A percentile compares a stretch with the other conserved stretches of the same genome.
Conservation (phyloP, 805 yeast species). For the Naumovozyma dairenensis region DNA sequence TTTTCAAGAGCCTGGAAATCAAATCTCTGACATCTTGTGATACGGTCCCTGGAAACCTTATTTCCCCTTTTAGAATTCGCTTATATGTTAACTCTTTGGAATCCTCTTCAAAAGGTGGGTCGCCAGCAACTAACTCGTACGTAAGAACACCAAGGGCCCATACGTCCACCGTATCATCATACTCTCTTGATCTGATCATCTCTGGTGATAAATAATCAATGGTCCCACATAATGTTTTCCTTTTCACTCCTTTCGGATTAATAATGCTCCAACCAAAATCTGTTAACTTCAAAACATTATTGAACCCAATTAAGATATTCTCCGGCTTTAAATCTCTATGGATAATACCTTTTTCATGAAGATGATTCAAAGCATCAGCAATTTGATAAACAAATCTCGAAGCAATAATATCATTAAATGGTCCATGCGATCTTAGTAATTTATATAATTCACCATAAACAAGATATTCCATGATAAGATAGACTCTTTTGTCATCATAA, state of each 20-base stretch:
- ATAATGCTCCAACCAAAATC: constrained; percentile 94
- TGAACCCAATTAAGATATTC: constrained; percentile 67
- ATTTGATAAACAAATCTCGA: constrained; percentile 75
- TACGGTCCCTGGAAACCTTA: constrained; percentile 60
- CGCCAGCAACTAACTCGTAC: constrained; percentile 78
- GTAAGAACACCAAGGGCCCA: constrained; percentile 90
- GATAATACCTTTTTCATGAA: constrained; percentile 72
- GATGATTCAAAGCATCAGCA: constrained; percentile 64
- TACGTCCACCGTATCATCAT: constrained; percentile 69
- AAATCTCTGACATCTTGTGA: constrained; percentile 70
- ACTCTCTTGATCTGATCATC: constrained; percentile 75
- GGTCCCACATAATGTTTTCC: constrained; percentile 90
- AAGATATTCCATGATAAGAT: constrained; percentile 75
- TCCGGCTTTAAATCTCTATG: constrained; percentile 95
- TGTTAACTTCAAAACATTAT: constrained; percentile 71
- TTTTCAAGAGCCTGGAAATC: constrained; percentile 51
- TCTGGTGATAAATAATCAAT: constrained; percentile 93
- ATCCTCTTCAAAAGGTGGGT: constrained; percentile 85
- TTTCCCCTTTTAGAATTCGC: constrained; percentile 68
- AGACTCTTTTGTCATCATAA: constrained; percentile 70
- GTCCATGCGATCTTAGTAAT: constrained; percentile 50
- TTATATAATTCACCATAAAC: constrained; percentile 81
- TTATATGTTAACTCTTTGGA: constrained; percentile 70
- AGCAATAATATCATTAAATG: constrained; percentile 66
- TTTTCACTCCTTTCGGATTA: constrained; percentile 44